Conservation (phyloP, 2,329 filamentous ascomycete genomes). For the Chrysoporthe cubensis region DNA sequence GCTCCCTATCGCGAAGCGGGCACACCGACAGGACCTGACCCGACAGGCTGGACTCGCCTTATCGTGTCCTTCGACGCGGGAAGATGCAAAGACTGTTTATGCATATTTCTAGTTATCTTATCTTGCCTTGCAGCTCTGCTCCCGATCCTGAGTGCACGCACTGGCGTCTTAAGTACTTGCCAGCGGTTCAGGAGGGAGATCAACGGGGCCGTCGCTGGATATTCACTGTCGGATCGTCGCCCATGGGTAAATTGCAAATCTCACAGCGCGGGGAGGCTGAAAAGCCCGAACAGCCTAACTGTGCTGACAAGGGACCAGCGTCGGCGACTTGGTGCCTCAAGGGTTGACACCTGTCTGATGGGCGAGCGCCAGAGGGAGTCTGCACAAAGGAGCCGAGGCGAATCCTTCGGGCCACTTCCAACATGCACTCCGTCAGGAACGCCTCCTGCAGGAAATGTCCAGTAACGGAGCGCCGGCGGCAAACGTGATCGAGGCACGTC, state of each 20-base stretch:
- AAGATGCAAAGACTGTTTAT: slow-evolving; percentile 14
- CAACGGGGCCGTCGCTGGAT: background rate
- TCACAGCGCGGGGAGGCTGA: background rate
- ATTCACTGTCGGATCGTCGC: background rate
- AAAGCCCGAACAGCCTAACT: background rate
- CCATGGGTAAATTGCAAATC: slow-evolving; percentile 7
- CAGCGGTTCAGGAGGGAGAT: background rate
- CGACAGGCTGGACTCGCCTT: slow-evolving; percentile 14
- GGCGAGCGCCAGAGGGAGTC: background rate
- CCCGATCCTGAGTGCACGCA: background rate
- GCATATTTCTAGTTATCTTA: slow-evolving; percentile 10
- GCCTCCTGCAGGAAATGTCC: slow-evolving; percentile 6
- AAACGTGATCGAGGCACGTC: background rate
- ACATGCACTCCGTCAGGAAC: slow-evolving; percentile 18
- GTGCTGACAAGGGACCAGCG: background rate
- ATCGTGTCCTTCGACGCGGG: slow-evolving; percentile 1
- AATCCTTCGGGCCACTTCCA: slow-evolving; percentile 12
- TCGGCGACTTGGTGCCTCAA: background rate
- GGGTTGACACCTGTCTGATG: background rate
- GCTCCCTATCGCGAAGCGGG: background rate
- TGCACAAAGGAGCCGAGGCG: slow-evolving; percentile 3
- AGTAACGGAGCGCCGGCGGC: background rate
- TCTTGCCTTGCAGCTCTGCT: slow-evolving; percentile 4
- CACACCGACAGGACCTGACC: slow-evolving; percentile 7
- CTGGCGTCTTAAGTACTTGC: background rate